Evolutionary conservation across 306 rosid species (phyloP), one percentile per base, ranked within the genome.

Genomic region (Quillaja saponaria): DNA sequence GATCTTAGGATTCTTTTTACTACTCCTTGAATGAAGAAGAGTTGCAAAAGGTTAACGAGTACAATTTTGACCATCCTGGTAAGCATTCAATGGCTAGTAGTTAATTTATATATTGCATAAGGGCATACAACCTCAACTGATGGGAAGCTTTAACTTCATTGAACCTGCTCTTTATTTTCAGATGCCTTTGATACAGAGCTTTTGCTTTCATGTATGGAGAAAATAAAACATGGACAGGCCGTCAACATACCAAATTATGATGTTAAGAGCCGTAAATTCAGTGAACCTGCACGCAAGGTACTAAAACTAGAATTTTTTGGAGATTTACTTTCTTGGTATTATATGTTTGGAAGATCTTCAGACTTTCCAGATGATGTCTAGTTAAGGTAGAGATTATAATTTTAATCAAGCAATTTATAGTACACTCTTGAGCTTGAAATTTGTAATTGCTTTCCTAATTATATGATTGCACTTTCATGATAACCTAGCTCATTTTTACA

Each of bases 31-130:
- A 69, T 5, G 65, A 71, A 6, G 77, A 84, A 44, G 76, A 37
- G 58, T 71, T 72, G 58, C 58, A 49, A 10, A 69, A 66, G 58
- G 84, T 90, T 48, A 78, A 82, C 57, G 97, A 87, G 59, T 90
- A 87, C 71, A 87, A 90, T 65, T 90, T 87, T 73, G 97, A 90
- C 79, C 95, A 87, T 83, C 97, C 95, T 49, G 92, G 97, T 90
- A 62, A 86, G 97, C 67, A 56, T 38, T 55, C 33, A 31, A 39
- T 35, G 10, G 10, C 31, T 5, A 0, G 1, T 73, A 35, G 1
- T 11, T 65, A 59, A 21, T 34, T 66, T 66, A 45, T 6, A 49
- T 0, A 14, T 20, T 38, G 20, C n/a, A 19, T 18, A 0, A 8
- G 51, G 21, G 0, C n/a, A 3, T 0, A 28, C 16, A 60, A 25